Evolutionary conservation across 2,329 filamentous ascomycete species (phyloP), one percentile per base, ranked within the genome.

Genomic region (Lachnellula arida): DNA sequence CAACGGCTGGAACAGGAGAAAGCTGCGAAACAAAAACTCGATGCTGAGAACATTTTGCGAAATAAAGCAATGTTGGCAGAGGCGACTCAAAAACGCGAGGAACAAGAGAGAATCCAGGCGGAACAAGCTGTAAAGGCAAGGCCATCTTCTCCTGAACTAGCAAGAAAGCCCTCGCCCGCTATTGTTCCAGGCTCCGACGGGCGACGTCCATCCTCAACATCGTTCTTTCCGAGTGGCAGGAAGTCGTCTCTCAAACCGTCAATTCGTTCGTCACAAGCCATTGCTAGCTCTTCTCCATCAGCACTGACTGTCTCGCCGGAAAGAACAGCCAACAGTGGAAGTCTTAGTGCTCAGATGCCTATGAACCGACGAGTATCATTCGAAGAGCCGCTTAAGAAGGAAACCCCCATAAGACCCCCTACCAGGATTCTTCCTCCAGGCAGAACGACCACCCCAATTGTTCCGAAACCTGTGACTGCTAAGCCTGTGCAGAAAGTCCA

Each of bases 291-390:
- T 12, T 66, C 66, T 22, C 62, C 64, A 25, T 50, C 53, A 14
- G 22, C 40, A 2, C 32, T 51, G 1, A 56, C 48, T 15, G 17
- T 25, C 15, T 59, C 61, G 8, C 54, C 63, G 6, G 59, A 62
- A 34, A 40, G 37, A 11, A 57, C 46, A 19, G 5, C 3, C 7
- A 44, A 44, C 11, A 61, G 59, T 35, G 58, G 60, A 39, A 57
- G 62, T n/a, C 51, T 65, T 42, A 64, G 63, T 34, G 55, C 56
- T 28, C 59, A 63, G 37, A 58, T 64, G 51, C 61, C 63, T n/a
- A 49, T 53, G 32, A 56, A 50, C 28, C 51, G 60, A 46, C 47
- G 60, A 52, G 56, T 68, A 25, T 61, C 63, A 7, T 61, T 66
- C 40, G 49, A 53, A 6, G 54, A 60, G 8, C 51, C 55, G 11